Base-by-base conservation (phyloP, 805 yeast genomes). In the Saccharomycopsis sp. region DNA sequence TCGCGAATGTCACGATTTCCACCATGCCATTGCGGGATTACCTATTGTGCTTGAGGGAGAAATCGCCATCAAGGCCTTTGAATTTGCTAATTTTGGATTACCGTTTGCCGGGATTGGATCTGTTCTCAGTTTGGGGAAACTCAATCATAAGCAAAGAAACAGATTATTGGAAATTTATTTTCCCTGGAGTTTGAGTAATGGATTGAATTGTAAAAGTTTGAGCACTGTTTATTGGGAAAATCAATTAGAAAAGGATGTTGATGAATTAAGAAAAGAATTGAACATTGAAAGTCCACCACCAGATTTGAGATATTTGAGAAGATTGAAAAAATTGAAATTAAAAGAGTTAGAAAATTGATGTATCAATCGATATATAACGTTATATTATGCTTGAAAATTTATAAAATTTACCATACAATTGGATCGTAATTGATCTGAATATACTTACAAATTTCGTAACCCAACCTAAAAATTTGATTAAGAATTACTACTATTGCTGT, bases 1-100 rank as follows among this genome's bases (percentile, higher is more conserved):
- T 57, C 72, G 98, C 39, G 97, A 92, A 57, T 88, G 96, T 55
- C 98, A 92, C 54, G 98, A 92, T 55, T 92, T 92, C 54, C 89
- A 87, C 56, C 98, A 92, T 56, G 84, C 97, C 1, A 68, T 92
- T 21, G 81, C 94, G 0, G 89, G 94, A 13, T 67, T 85, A 37
- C 97, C 97, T 0, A 83, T 88, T 35, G 79, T 83, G 33, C 74
- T 92, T 49, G 97, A 92, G 55, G 98, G 98, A n/a, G 98, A 92
- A 56, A 79, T 92, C 39, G 86, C 96, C 0, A 80, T 92, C 15
- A 92, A 92, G 59, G 81, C 87, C 10, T 76, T 92, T 51, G 98
- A 89, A 59, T 94, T 79, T 53, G 80, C 92, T 54, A 89, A 92
- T 57, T 72, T 89, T 44, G 94, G 94, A 3, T 74, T 92, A 34